Evolutionary conservation across 441 rosid genomes (phyloP), one percentile per base, ranked within the genome.

Genomic region (Gossypium davidsonii): DNA sequence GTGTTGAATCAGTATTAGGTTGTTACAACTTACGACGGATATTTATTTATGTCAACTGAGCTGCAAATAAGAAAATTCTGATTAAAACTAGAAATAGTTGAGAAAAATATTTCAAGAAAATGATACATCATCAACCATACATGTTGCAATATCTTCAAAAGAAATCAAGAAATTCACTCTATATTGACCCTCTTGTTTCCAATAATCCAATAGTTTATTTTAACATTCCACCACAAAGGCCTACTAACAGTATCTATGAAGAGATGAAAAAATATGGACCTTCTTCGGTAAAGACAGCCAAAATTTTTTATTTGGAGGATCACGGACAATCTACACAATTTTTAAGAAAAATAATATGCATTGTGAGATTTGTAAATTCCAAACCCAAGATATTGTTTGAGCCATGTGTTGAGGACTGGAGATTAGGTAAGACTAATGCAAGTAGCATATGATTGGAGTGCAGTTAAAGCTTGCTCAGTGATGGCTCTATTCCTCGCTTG

Each of bases 381-480:
- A 70, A 18, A 70, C 62, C 20, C 31, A 53, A 55, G 31, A 25
- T 15, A 34, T 18, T 34, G 63, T 53, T 34, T 3, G 73, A 70
- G 73, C 48, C 46, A 53, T 34, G 58, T 11, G 58, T 53, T 53
- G 49, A 7, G 60, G 64, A 25, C 49, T 31, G 55, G 64, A 49
- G 34, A 56, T 82, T 82, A 93, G 63, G 94, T 84, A 65, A 90
- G 87, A 84, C 91, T 86, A 28, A 87, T 84, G 80, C 94, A 86
- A 28, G 93, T 88, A 49, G 97, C 97, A 73, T 91, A 93, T 3
- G 98, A 88, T 71, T 92, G 96, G 49, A 96, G 89, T 74, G 91
- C 80, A 31, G 84, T 84, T 18, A 93, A 75, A 58, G 98, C 97
- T 88, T 96, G 97, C 79, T 96, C 97, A 1, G 90, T 87, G 61